Base-by-base conservation (phyloP, 2,329 filamentous ascomycete genomes). In the Fusarium nematophilum region DNA sequence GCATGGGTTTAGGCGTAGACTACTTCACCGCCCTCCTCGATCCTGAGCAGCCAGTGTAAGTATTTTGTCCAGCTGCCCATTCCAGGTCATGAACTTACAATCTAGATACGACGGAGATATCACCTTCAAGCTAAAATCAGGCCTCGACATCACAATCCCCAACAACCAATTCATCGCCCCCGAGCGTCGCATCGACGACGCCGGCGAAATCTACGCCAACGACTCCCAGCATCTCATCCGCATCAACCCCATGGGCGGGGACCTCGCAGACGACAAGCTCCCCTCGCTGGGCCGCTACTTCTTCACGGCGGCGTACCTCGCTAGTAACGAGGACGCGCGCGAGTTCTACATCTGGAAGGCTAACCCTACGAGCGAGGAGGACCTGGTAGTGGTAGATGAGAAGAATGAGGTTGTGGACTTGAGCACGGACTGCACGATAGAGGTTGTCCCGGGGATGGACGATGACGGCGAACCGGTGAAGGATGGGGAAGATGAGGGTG, bases 341-440 rank as follows among this genome's bases (percentile, higher is more conserved):
- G 26, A 50, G n/a, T 64, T 64, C 40, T 61, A 49, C 5, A 30
- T 64, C 42, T 64, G 48, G 53, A 15, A 57, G 17, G 57, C 57
- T 14, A 58, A 61, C 31, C 53, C 53, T 5, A 58, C 40, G 6
- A 42, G 14, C 14, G 50, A 44, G 9, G 33, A 42, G 21, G 44
- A 61, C 14, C n/a, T 64, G 3, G 39, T 61, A 3, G 34, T 47
- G 4, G 37, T 61, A 15, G 50, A 47, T 33, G 26, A 45, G 38
- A n/a, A 27, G 9, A 40, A 40, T 21, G 27, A 40, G 23, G 11
- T 9, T 4, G 8, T 40, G 5, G 13, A 10, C 38, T 21, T 21
- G 23, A 9, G 10, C 8, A 23, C 38, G 8, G 13, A 8, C 7
- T 40, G 38, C 38, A 29, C 38, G 21, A 21, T 21, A 21, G 4